These are phyloP conservation scores for Pochonia chlamydosporia DNA, from an alignment of 2,329 filamentous ascomycete genomes.

Conservation along the genomic window DNA sequence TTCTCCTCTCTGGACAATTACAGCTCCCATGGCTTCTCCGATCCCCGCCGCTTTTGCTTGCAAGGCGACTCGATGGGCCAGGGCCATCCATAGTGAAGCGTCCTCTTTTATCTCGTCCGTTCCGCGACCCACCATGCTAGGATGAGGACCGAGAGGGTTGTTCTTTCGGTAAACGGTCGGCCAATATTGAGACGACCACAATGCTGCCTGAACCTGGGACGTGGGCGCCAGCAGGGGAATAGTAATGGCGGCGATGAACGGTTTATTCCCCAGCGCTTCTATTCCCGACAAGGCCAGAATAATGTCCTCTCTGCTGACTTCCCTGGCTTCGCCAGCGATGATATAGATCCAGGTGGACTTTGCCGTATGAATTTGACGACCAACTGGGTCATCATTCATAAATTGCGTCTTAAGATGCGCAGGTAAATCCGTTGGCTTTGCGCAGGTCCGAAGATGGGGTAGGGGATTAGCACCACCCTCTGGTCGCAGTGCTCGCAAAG, in stretches of 20 bases:
- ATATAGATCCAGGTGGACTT: conserved; percentile 58
- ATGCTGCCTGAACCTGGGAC: conserved; percentile 65
- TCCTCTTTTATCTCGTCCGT: conserved; percentile 62
- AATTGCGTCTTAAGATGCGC: conserved; percentile 56
- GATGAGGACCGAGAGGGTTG: conserved; percentile 80
- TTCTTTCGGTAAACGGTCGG: conserved; percentile 81
- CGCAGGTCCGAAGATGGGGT: conserved; percentile 70
- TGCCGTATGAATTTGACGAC: conserved; percentile 51
- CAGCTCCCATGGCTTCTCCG: conserved; percentile 68
- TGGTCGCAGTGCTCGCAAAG: conserved; percentile 50
- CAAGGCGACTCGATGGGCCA: conserved; percentile 59
- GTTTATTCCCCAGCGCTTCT: conserved; percentile 44
- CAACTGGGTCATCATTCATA: conserved; percentile 51
- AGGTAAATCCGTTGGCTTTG: conserved; percentile 64
- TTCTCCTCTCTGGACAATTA: conserved; percentile 62
- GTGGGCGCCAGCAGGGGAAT: conserved; percentile 71
- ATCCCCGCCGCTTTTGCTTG: conserved; percentile 51
- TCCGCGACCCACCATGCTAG: conserved; percentile 64
- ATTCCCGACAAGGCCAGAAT: conserved; percentile 38
- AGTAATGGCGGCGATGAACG: conserved; percentile 57
- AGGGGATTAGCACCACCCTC: conserved; percentile 59
- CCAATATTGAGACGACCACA: conserved; percentile 76
- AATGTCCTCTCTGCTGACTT: conserved; percentile 50
- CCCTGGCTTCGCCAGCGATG: conserved; percentile 45
- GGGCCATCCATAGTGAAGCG: conserved; percentile 59